Evolutionary conservation across 2,329 filamentous ascomycete species (phyloP).

Genomic region (Fusarium sp.): DNA sequence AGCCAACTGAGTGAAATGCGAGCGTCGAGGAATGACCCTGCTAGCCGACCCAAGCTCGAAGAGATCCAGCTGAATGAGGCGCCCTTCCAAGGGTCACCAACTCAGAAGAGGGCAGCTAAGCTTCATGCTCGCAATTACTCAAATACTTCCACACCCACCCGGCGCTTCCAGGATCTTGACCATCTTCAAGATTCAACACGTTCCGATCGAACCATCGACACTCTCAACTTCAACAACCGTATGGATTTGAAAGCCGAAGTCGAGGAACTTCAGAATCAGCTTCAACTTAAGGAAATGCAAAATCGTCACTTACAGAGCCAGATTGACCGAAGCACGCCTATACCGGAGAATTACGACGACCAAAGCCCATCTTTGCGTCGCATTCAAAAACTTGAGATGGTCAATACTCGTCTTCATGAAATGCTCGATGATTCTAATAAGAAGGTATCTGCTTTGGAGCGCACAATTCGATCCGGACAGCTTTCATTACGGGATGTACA

Average conservation of each 20-base stretch:
- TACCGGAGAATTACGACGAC: constrained; percentile 73
- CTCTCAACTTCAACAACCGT: constrained; percentile 82
- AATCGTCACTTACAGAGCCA: constrained; percentile 92
- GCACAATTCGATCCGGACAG: constrained; percentile 85
- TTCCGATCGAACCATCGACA: constrained; percentile 84
- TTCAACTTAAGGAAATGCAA: constrained; percentile 94
- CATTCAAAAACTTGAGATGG: constrained; percentile 90
- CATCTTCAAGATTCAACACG: constrained; percentile 75
- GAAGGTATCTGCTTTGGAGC: constrained; percentile 90
- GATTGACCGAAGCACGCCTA: constrained; percentile 73
- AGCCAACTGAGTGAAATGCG: constrained; percentile 81
- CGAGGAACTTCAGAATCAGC: constrained; percentile 90
- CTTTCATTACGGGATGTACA: constrained; percentile 90
- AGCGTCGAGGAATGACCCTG: constrained; percentile 75
- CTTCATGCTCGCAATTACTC: constrained; percentile 68
- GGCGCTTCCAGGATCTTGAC: constrained; percentile 70
- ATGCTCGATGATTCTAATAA: constrained; percentile 93
- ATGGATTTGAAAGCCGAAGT: constrained; percentile 92
- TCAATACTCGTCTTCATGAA: constrained; percentile 89
- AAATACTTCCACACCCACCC: constrained; percentile 79
- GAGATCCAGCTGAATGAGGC: constrained; percentile 88
- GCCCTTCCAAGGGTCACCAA: constrained; percentile 76
- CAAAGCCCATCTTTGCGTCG: constrained; percentile 82
- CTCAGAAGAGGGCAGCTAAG: constrained; percentile 68
- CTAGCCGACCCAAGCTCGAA: constrained; percentile 77